These are phyloP conservation scores for Paramecium pentaurelia DNA, from an alignment of 73 alveolate genomes.

Conservation along the genomic window DNA sequence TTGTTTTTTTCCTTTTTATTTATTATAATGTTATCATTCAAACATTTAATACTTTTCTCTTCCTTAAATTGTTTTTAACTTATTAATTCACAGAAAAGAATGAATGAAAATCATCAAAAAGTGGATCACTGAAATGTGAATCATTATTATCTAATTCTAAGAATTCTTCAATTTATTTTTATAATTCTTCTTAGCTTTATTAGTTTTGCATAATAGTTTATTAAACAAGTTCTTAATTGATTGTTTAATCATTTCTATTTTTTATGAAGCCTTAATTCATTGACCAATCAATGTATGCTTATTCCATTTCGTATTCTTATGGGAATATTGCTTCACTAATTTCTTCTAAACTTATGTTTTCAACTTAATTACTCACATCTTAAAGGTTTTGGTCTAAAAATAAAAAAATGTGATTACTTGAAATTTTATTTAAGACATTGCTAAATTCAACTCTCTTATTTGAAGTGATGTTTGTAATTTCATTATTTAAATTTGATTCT, in stretches of 20 bases:
- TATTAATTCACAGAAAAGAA: conserved; percentile 24
- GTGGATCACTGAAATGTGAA: neutral
- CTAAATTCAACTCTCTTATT: neutral
- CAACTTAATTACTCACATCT: neutral
- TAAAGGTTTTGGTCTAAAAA: neutral
- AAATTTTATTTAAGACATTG: neutral
- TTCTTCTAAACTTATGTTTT: neutral
- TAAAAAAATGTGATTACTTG: neutral
- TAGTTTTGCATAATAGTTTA: neutral
- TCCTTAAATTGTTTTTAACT: conserved; percentile 3
- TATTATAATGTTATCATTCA: neutral
- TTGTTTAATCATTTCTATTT: neutral
- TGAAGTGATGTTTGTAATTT: neutral
- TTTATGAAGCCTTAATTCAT: neutral
- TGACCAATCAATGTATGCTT: conserved; percentile 23
- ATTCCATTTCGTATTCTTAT: conserved; percentile 18
- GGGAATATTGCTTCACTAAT: neutral
- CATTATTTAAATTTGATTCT: neutral
- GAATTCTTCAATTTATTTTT: conserved; percentile 5
- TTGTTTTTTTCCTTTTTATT: neutral
- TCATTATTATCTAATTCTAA: conserved; percentile 17
- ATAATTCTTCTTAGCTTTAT: neutral
- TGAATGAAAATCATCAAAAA: conserved; percentile 25
- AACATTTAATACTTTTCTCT: conserved; percentile 36
- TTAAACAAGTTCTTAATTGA: neutral